Evolutionary conservation across 306 rosid species (phyloP), one percentile per base, ranked within the genome.

Genomic region (Nissolia schottii): DNA sequence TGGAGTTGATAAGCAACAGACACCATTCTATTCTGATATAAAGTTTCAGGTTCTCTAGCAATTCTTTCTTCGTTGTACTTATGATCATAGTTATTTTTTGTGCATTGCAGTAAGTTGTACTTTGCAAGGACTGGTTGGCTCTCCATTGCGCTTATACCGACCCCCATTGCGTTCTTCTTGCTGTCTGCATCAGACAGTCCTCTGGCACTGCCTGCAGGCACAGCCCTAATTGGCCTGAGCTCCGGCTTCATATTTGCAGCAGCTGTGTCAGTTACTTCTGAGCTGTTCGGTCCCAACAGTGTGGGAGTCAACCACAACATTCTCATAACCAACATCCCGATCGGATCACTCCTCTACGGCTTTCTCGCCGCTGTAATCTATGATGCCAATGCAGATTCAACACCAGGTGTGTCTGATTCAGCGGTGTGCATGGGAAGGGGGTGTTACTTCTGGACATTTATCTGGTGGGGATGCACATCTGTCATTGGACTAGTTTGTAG

Each of bases 61-160:
- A n/a, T n/a, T n/a, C n/a, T n/a, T n/a, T n/a, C n/a, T n/a, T n/a
- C n/a, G 71, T 34, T 38, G 43, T 14, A 45, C 24, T 53, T 54
- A 54, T 78, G 73, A 54, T 53, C 57, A 45, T 69, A 32, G 6
- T 60, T 15, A 15, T 68, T 16, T 51, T 45, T 58, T 71, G 6
- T 55, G 27, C 12, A 20, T 71, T 76, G 88, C 91, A 94, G 98
- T 69, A 94, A 89, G 54, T 45, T 91, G 34, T 94, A 94, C 80
- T 94, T 91, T 80, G 98, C 98, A 10, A 87, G 98, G 77, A 94
- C 98, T 27, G 98, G 96, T 35, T 94, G 98, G 96, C 69, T 94
- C 11, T 43, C 92, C 12, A 37, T 91, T 34, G 98, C 97, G 5
- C 92, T 94, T 7, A 25, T 94, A 65, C 98, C 98, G 6, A 94